phyloP scores from a whole-genome alignment of 208 protist genomes.

The Acanthamoeba polyphaga region DNA sequence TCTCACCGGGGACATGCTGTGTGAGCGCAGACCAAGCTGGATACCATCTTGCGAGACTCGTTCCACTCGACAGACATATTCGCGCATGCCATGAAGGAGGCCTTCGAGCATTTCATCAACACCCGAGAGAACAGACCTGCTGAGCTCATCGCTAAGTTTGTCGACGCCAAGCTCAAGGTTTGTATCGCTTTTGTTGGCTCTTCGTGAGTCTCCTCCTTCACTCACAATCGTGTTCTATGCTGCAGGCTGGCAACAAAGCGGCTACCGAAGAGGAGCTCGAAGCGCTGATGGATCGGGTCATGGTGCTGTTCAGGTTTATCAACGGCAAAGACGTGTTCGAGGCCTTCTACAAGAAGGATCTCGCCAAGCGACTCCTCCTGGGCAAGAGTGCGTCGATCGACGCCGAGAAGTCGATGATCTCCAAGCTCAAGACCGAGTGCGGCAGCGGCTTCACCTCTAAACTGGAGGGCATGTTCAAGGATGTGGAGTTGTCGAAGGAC shows the following conservation, averaged over 20 bases:
- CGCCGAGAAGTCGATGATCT: conserved; percentile 94
- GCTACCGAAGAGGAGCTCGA: conserved; percentile 88
- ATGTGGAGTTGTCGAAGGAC: conserved; percentile 90
- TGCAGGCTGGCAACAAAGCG: conserved; percentile 80
- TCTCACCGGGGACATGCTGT: neutral
- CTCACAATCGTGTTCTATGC: conserved; percentile 27
- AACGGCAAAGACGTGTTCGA: conserved; percentile 96
- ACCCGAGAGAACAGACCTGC: conserved; percentile 92
- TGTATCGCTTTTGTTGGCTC: neutral
- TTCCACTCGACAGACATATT: conserved; percentile 85
- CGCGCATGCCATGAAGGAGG: conserved; percentile 91
- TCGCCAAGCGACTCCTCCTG: conserved; percentile 95
- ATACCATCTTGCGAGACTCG: conserved; percentile 75
- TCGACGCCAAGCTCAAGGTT: conserved; percentile 93
- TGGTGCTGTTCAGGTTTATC: conserved; percentile 93
- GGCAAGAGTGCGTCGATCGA: conserved; percentile 91
- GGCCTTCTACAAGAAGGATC: conserved; percentile 96
- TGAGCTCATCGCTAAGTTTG: conserved; percentile 92
- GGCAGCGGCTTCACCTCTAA: conserved; percentile 95
- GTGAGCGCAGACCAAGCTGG: conserved; percentile 58
- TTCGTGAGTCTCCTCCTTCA: neutral
- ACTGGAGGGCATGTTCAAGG: conserved; percentile 97
- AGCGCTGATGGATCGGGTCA: conserved; percentile 81
- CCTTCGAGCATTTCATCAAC: conserved; percentile 94
- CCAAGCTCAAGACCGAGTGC: conserved; percentile 95